Evolutionary conservation across 2,329 filamentous ascomycete genomes (phyloP), one percentile per base, ranked within the genome.

Genomic region (Penicillium griseofulvum): DNA sequence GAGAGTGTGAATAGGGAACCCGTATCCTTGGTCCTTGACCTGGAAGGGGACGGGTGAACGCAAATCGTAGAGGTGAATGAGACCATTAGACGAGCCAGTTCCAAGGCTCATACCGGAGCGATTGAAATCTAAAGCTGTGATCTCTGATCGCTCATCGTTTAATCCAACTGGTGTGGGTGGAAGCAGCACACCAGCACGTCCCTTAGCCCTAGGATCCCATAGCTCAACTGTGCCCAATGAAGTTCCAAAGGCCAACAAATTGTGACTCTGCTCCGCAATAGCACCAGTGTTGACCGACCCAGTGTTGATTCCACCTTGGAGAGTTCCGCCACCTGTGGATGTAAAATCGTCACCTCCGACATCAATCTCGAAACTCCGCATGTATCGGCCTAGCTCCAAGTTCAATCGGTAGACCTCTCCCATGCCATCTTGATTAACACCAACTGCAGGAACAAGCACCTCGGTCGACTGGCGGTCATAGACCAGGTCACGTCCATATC

Each of bases 201-300:
- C 88, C 69, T 91, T 88, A 29, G 89, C 91, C 56, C 94, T 84
- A 1, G 92, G 84, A 70, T 99, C 94, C 90, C 92, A 99, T 68
- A 97, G 93, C 71, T 99, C 94, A 26, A 97, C 90, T 0, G 93
- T 96, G n/a, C 94, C 93, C 54, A 94, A 79, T 3, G 91, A 92
- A 1, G 94, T 99, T 49, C 95, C 94, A 66, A 99, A 99, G 0
- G 93, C 92, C 33, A 92, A 81, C 5, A 99, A 80, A 54, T 94
- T 94, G 72, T 99, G 94, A 45, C 89, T 92, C 38, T 87, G 83
- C 70, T 97, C 90, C 3, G 94, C 94, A 57, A 96, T 85, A 3
- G 92, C 88, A 12, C 86, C 93, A 8, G 87, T 87, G 69, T 97
- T 97, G 49, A 97, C 91, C 48, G 88, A 87, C 14, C 92, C 91